phyloP scores from a whole-genome alignment of 441 rosid species.

The Adansonia gregorii region DNA sequence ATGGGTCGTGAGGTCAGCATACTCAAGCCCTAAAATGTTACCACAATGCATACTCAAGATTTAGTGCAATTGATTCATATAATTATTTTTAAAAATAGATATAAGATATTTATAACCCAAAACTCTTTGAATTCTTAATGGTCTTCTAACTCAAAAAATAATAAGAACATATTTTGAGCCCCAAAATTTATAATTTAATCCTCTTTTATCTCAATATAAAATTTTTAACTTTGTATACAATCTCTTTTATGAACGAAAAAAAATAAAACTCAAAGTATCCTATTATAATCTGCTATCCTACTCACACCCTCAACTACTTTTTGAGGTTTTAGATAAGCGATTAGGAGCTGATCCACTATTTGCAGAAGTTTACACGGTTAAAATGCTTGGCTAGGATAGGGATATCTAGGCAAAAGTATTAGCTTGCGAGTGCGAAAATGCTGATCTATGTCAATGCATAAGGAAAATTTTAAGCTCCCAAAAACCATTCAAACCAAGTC shows the following conservation, averaged over 20 bases:
- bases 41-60: too few relatives aligned
- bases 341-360: not conserved
- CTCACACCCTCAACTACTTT: not conserved
- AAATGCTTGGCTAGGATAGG: not conserved
- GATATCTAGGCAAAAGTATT: not conserved
- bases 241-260: too few relatives aligned
- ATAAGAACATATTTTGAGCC: too few relatives aligned
- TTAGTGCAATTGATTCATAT: too few relatives aligned
- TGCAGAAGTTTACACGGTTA: not conserved
- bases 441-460: not conserved
- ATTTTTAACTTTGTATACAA: too few relatives aligned
- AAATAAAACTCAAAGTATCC: not conserved
- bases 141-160: too few relatives aligned
- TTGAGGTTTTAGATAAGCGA: constrained; percentile 14
- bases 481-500: not conserved
- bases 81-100: too few relatives aligned
- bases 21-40: not conserved
- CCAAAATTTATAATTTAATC: too few relatives aligned
- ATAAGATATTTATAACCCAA: too few relatives aligned
- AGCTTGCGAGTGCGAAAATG: not conserved
- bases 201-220: too few relatives aligned
- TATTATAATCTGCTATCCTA: not conserved
- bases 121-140: too few relatives aligned
- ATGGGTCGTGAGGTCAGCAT: not conserved
- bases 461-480: not conserved